Evolutionary conservation across 306 rosid genomes (phyloP).

Genomic region (Canavalia gladiata): DNA sequence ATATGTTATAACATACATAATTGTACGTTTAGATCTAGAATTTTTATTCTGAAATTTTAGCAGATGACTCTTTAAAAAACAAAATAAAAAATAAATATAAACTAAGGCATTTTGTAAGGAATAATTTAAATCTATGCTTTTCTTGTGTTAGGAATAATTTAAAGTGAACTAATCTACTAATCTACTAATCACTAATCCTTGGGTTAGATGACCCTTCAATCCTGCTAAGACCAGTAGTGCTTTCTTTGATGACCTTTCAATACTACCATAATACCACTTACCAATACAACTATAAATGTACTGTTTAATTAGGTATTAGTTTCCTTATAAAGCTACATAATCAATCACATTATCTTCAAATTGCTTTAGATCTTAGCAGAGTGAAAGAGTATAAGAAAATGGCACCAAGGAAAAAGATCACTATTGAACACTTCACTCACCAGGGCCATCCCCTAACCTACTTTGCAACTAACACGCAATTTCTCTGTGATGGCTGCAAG

Average conservation of each 20-base stretch:
- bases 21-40: too few relatives aligned
- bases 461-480: neutral
- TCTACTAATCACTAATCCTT: neutral
- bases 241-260: neutral
- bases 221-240: neutral
- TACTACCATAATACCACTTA: neutral
- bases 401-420: neutral
- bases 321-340: neutral
- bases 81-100: too few relatives aligned
- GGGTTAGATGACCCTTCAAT: neutral
- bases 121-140: too few relatives aligned
- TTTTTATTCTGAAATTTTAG: too few relatives aligned
- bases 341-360: neutral
- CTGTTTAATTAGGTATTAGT: neutral
- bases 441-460: constrained; percentile 29
- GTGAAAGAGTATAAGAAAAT: neutral
- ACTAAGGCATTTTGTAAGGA: too few relatives aligned
- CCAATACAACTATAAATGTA: neutral
- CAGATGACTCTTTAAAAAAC: too few relatives aligned
- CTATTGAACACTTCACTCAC: constrained; percentile 28
- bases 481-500: constrained; percentile 35
- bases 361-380: neutral
- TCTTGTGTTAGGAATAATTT: too few relatives aligned
- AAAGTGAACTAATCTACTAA: neutral
- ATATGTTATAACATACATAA: too few relatives aligned